Base-by-base conservation (phyloP, 2,329 filamentous ascomycete species). In the Biscogniauxia marginata region DNA sequence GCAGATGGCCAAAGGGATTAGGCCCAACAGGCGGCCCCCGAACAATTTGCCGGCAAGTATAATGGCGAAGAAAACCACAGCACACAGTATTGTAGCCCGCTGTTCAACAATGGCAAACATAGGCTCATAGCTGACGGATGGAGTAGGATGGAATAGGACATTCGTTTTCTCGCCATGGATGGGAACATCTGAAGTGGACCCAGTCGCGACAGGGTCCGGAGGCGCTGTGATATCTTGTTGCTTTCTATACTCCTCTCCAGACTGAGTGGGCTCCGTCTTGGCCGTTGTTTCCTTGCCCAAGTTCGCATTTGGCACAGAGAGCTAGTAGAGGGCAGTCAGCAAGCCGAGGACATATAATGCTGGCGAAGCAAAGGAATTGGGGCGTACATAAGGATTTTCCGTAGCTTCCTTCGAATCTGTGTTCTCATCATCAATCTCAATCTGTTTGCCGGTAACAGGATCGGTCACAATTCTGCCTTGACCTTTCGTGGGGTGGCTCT, bases 131-230 rank as follows among this genome's bases (percentile, higher is more conserved):
- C 88, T 91, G 63, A 96, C 84, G 0, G 89, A 89, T 0, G 93
- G 93, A 0, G 93, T 98, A 16, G 95, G 93, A 73, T 97, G 93
- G 74, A 98, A 98, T 24, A 97, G 82, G 18, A 98, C 87, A 60
- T 96, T 97, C 3, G 95, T 98, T 81, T 95, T 97, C 71, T 98
- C 93, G 67, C 93, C 93, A 69, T 93, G 90, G 56, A 98, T 96
- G 3, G 95, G 95, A 1, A 98, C 92, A 73, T 98, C 95, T 22
- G 91, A 93, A 0, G 93, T 98, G 30, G 88, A 85, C 21, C 91
- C 91, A 55, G 87, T 82, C 16, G 87, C 86, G 19, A 96, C 79
- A 0, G 93, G 93, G 63, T 96, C 93, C 1, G 93, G 93, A 2
- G 93, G 93, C 0, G 93, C 90, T 0, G 91, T 96, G 55, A 96